These are phyloP conservation scores for Violaceomyces palustris DNA, from an alignment of 1,284 basidiomycete species.

Conservation along the genomic window DNA sequence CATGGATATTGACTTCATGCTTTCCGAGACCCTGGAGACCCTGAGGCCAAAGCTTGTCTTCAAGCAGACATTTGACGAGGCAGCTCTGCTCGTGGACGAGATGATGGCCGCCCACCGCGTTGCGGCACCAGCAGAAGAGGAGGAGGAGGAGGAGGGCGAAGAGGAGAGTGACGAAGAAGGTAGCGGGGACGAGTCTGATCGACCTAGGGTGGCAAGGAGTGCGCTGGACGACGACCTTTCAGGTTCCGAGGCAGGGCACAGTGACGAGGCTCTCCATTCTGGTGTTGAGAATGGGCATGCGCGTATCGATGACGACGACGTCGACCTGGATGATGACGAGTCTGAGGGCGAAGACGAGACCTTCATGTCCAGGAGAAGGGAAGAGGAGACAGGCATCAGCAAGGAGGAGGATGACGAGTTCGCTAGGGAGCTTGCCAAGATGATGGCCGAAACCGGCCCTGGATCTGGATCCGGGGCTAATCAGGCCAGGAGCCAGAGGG, in stretches of 20 bases:
- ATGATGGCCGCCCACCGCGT: conserved; percentile 62
- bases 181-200: conserved; percentile 5
- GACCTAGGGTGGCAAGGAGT: background rate
- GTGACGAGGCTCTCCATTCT: background rate
- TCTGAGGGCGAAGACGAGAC: conserved; percentile 13
- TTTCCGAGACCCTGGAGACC: conserved; percentile 78
- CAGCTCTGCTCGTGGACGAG: conserved; percentile 78
- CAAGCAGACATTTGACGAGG: conserved; percentile 73
- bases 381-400: conserved; percentile 54
- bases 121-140: conserved; percentile 1
- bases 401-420: conserved; percentile 90
- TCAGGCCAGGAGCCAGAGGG: background rate
- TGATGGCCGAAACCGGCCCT: conserved; percentile 65
- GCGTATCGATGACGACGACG: conserved; percentile 1
- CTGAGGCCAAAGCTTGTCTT: conserved; percentile 52
- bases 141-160: background rate
- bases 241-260: background rate
- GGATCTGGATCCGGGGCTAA: no score
- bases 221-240: background rate
- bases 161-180: conserved; percentile 13
- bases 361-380: conserved; percentile 35
- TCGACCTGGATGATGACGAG: conserved; percentile 7
- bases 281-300: background rate
- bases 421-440: conserved; percentile 87
- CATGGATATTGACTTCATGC: conserved; percentile 97